Evolutionary conservation across 306 rosid species (phyloP), one percentile per base, ranked within the genome.

Genomic region (Alnus rubra): DNA sequence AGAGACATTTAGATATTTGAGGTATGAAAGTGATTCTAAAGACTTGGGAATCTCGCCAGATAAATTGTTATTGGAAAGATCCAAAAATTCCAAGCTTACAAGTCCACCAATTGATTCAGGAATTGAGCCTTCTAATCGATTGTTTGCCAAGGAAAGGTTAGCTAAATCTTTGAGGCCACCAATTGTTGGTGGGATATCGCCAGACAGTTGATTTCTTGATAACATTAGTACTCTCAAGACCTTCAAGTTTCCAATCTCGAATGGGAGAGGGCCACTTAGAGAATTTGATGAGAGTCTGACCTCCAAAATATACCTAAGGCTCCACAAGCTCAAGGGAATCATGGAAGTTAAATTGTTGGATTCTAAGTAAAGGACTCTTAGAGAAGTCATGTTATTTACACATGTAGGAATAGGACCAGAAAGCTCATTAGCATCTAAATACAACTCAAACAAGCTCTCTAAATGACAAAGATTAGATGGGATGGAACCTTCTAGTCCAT

Each of bases 321-420:
- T 19, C 77, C 68, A 74, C 37, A 74, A 35, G 19, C 19, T 30
- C 13, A 64, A 55, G 5, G 54, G 77, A 9, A 55, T 53, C 2
- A 50, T 9, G 56, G 77, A 74, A 55, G 55, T 74, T 2, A 78
- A 70, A 4, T 45, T 11, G 60, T 78, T 78, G 50, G 59, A 70
- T 4, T 1, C 10, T 18, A 78, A 23, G 13, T 1, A 0, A 7
- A 79, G 49, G 0, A 0, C 3, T 63, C 47, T 79, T 1, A 73
- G 74, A 14, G 74, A 37, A 51, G 52, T 7, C 2, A 79, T 68
- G 42, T 64, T 74, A 4, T 58, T 55, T 5, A 79, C 30, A 30
- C 83, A 79, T 0, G 69, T 14, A n/a, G 83, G 83, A 35, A 79
- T 44, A 15, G 70, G 39, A 14, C 78, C 74, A 28, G 47, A 79